A percentile compares a stretch with the other conserved stretches of the same genome.
Conservation (phyloP, 305 asterid genomes). For the Fraxinus nigra region DNA sequence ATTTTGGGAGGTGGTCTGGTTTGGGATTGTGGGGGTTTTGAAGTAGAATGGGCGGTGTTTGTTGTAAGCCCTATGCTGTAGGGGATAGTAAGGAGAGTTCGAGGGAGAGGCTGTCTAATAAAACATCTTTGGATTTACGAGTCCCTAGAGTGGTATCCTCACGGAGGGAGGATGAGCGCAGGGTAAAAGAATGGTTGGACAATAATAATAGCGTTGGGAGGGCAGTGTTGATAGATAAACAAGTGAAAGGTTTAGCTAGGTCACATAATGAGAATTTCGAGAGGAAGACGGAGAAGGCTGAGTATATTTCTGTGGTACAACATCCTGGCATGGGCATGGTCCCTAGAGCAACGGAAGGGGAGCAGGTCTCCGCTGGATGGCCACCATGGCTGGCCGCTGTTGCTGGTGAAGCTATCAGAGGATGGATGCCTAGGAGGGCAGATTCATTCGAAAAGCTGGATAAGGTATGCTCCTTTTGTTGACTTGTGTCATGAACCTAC, state of each 20-base stretch:
- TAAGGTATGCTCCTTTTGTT: conserved; percentile 49
- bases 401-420: conserved; percentile 92
- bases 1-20: conserved; percentile 42
- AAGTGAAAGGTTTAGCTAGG: conserved; percentile 59
- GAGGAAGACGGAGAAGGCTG: conserved; percentile 68
- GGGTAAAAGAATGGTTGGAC: conserved; percentile 60
- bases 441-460: conserved; percentile 92
- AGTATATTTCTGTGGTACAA: conserved; percentile 37
- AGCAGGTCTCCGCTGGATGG: conserved; percentile 95
- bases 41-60: conserved; percentile 73
- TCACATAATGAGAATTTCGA: conserved; percentile 51
- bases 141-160: conserved; percentile 51
- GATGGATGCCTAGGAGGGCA: conserved; percentile 93
- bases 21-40: conserved; percentile 29
- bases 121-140: conserved; percentile 42
- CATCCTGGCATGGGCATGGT: conserved; percentile 57
- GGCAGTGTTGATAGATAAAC: conserved; percentile 53
- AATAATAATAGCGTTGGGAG: conserved; percentile 51
- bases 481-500: conserved; percentile 14
- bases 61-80: conserved; percentile 75
- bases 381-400: conserved; percentile 97
- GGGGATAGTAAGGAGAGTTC: conserved; percentile 52
- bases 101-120: conserved; percentile 45
- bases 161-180: conserved; percentile 54
- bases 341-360: conserved; percentile 65